Percentiles rank a stretch among this genome's conserved stretches.
phyloP scores from a whole-genome alignment of 352 stramenopile genomes.

The Pythium angustatum region DNA sequence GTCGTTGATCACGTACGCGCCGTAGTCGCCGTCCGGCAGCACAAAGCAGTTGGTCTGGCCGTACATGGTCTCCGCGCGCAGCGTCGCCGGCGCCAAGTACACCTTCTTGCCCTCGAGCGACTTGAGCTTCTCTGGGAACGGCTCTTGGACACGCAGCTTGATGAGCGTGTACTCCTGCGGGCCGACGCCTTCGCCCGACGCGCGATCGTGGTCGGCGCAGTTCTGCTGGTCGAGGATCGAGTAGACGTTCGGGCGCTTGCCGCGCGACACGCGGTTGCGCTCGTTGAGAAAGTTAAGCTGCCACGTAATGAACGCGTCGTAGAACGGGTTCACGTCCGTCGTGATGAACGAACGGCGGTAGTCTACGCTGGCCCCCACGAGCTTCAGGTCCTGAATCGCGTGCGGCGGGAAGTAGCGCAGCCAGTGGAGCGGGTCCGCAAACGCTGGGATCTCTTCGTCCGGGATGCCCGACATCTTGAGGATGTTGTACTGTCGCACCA shows the following conservation, averaged over 20 bases:
- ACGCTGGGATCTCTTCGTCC: slow-evolving; percentile 95
- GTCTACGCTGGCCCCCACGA: slow-evolving; percentile 97
- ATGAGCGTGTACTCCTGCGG: slow-evolving; percentile 99
- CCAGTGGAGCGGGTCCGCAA: slow-evolving; percentile 98
- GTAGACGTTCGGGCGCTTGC: slow-evolving; percentile 98
- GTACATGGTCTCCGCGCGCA: slow-evolving; percentile 99
- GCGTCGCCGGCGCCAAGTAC: slow-evolving; percentile 97
- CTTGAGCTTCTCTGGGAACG: slow-evolving; percentile 74
- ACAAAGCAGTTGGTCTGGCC: slow-evolving; percentile 99
- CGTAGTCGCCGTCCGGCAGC: slow-evolving; percentile 98
- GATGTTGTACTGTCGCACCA: slow-evolving; percentile 99
- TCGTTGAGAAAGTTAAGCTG: slow-evolving; percentile 98
- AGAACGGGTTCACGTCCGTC: slow-evolving; percentile 99
- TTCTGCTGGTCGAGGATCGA: slow-evolving; percentile 98
- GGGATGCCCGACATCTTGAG: slow-evolving; percentile 92
- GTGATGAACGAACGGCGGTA: slow-evolving; percentile 99
- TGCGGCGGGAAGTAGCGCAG: slow-evolving; percentile 99
- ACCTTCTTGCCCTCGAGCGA: slow-evolving; percentile 89
- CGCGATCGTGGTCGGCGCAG: slow-evolving; percentile 99
- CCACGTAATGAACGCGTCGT: slow-evolving; percentile 99
- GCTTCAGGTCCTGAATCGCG: slow-evolving; percentile 95
- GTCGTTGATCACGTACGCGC: slow-evolving; percentile 95
- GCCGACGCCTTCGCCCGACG: slow-evolving; percentile 97
- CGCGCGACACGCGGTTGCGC: slow-evolving; percentile 86
- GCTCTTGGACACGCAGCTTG: slow-evolving; percentile 94